phyloP scores from a whole-genome alignment of 371 early-diverging fungal genomes.

The Mortierella sp. region DNA sequence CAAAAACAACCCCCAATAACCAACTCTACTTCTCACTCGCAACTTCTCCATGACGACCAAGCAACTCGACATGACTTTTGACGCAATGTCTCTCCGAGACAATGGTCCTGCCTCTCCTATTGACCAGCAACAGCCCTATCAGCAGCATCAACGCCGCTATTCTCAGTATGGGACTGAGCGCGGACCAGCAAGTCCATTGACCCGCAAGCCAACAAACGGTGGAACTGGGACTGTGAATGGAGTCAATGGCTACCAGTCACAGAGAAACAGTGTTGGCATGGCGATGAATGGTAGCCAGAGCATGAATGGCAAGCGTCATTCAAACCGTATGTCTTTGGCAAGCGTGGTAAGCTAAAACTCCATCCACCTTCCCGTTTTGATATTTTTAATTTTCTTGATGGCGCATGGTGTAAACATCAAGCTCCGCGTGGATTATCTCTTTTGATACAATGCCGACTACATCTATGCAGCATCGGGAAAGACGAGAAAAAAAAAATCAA shows the following conservation, averaged over 20 bases:
- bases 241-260: constrained; percentile 18
- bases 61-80: constrained; percentile 58
- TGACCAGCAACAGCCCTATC: constrained; percentile 53
- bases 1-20: background rate
- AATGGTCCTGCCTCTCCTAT: constrained; percentile 49
- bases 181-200: constrained; percentile 38
- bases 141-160: constrained; percentile 58
- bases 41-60: constrained; percentile 28
- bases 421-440: too few species aligned
- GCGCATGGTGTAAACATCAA: too few species aligned
- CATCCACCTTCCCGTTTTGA: background rate
- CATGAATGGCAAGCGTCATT: constrained; percentile 44
- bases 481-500: too few species aligned
- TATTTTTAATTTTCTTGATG: background rate
- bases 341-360: constrained; percentile 33
- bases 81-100: constrained; percentile 62
- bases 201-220: constrained; percentile 41
- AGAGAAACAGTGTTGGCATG: constrained; percentile 49
- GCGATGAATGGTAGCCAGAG: constrained; percentile 21
- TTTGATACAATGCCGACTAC: too few species aligned
- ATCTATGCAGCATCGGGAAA: too few species aligned
- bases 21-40: background rate
- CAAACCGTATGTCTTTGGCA: constrained; percentile 46
- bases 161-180: constrained; percentile 53
- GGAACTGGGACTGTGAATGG: constrained; percentile 6